Percentiles rank a stretch among this genome's conserved stretches.
These are phyloP conservation scores for Penicillium paradoxum DNA, from an alignment of 495 filamentous ascomycete genomes.

Conservation along the genomic window DNA sequence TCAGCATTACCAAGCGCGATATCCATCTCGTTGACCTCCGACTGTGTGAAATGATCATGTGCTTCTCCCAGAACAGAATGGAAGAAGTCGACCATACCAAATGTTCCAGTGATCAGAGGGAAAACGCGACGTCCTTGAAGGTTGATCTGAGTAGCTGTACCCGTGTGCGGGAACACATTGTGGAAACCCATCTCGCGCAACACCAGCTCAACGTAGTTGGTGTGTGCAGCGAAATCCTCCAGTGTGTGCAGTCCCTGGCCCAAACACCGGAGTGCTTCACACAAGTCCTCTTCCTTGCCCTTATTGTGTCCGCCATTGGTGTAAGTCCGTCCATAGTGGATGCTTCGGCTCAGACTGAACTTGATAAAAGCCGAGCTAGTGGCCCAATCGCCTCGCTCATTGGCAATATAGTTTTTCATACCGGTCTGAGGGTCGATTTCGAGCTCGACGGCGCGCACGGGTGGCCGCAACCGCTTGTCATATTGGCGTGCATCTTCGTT, in stretches of 20 bases:
- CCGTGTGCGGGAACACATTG: slow-evolving; percentile 82
- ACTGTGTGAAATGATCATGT: slow-evolving; percentile 91
- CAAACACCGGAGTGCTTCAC: slow-evolving; percentile 80
- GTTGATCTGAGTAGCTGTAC: slow-evolving; percentile 66
- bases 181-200: slow-evolving; percentile 79
- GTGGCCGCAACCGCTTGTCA: slow-evolving; percentile 76
- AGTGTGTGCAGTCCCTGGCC: slow-evolving; percentile 91
- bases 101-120: slow-evolving; percentile 83
- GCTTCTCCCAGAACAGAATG: slow-evolving; percentile 96
- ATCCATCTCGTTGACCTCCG: slow-evolving; percentile 88
- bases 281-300: slow-evolving; percentile 80
- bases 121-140: slow-evolving; percentile 69
- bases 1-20: slow-evolving; percentile 61
- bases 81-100: slow-evolving; percentile 93
- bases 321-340: slow-evolving; percentile 87
- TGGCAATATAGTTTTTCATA: slow-evolving; percentile 99
- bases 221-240: slow-evolving; percentile 94
- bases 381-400: slow-evolving; percentile 77
- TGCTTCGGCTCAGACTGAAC: slow-evolving; percentile 74
- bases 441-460: slow-evolving; percentile 68
- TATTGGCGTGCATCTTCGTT: slow-evolving; percentile 77
- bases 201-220: slow-evolving; percentile 86
- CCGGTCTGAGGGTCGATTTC: slow-evolving; percentile 79
- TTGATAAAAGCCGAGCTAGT: slow-evolving; percentile 89
- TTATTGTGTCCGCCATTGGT: slow-evolving; percentile 59